Evolutionary conservation across 805 yeast species (phyloP).

Genomic region (Yamadazyma olivae): DNA sequence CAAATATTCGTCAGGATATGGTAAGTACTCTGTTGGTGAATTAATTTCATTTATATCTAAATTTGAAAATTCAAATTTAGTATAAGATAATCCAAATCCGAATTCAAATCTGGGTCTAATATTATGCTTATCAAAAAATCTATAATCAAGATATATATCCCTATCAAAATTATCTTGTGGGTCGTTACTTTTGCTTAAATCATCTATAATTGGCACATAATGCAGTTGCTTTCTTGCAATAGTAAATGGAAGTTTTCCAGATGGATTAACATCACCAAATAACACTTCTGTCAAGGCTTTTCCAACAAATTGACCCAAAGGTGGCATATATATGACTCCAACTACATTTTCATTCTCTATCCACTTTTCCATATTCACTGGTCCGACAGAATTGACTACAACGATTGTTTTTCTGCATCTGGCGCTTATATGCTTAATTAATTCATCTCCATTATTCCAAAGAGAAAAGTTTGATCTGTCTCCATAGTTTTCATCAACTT

Average conservation of each 20-base stretch:
- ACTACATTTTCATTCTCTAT: slow-evolving; percentile 57
- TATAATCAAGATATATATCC: slow-evolving; percentile 52
- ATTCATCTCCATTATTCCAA: slow-evolving; percentile 58
- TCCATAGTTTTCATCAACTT: slow-evolving; percentile 57
- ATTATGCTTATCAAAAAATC: slow-evolving; percentile 54
- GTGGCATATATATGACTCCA: slow-evolving; percentile 53
- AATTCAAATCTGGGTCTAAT: slow-evolving; percentile 59
- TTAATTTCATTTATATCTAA: slow-evolving; percentile 40
- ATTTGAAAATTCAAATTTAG: slow-evolving; percentile 36
- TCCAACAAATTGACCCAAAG: slow-evolving; percentile 57
- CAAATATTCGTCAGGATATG: slow-evolving; percentile 44
- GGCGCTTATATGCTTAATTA: slow-evolving; percentile 47
- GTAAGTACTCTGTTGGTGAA: slow-evolving; percentile 44
- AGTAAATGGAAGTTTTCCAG: slow-evolving; percentile 63
- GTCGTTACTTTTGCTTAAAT: slow-evolving; percentile 19
- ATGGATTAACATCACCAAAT: slow-evolving; percentile 61
- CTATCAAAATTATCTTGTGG: slow-evolving; percentile 47
- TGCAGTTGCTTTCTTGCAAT: slow-evolving; percentile 50
- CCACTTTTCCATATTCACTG: slow-evolving; percentile 55
- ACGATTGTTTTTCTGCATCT: slow-evolving; percentile 55
- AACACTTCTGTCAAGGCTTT: slow-evolving; percentile 55
- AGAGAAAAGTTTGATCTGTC: slow-evolving; percentile 52
- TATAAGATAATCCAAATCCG: slow-evolving; percentile 60
- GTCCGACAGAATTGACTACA: slow-evolving; percentile 59
- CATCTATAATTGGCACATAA: slow-evolving; percentile 45